Base-by-base conservation (phyloP, 2,329 filamentous ascomycete genomes). In the Byssochlamys sp. region DNA sequence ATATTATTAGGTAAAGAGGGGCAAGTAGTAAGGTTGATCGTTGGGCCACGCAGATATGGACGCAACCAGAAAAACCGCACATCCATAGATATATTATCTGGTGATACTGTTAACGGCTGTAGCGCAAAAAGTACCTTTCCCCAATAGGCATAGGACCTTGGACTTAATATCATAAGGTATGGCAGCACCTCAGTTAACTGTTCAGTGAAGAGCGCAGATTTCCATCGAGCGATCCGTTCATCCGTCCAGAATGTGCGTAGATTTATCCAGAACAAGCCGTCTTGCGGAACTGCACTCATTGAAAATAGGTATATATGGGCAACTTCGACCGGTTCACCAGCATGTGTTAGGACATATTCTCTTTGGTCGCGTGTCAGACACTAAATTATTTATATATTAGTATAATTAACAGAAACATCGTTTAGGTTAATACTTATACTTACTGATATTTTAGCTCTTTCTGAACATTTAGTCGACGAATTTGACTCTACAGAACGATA, bases 111-210 rank as follows among this genome's bases (percentile, higher is more conserved):
- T 19, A 55, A 11, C 25, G 56, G 56, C 28, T 55, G 19, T 7
- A 57, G 19, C 14, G 56, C 56, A 27, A 57, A 57, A 24, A 57
- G 56, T 14, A 25, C 27, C 19, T 28, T 24, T 9, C 49, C 35
- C 51, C 51, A 57, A 26, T 57, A 55, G 4, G 19, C 27, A 39
- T 57, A 50, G 2, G 49, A 31, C 7, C 14, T 25, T 9, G 56
- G 56, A 29, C 28, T 26, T 14, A 57, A 27, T 4, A 50, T 11
- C 4, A 57, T 24, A 3, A 48, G 19, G 39, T 57, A 55, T n/a
- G 35, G 27, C 6, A 26, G 1, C 33, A 48, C 26, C 31, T 57
- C 55, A 11, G 52, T 55, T 11, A 28, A 27, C 39, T 48, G 12
- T 28, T 54, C 49, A 19, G 27, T 24, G 4, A 24, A 29, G 24